Evolutionary conservation across 208 protist species (phyloP).

Genomic region (Leptomonas pyrrhocoris): DNA sequence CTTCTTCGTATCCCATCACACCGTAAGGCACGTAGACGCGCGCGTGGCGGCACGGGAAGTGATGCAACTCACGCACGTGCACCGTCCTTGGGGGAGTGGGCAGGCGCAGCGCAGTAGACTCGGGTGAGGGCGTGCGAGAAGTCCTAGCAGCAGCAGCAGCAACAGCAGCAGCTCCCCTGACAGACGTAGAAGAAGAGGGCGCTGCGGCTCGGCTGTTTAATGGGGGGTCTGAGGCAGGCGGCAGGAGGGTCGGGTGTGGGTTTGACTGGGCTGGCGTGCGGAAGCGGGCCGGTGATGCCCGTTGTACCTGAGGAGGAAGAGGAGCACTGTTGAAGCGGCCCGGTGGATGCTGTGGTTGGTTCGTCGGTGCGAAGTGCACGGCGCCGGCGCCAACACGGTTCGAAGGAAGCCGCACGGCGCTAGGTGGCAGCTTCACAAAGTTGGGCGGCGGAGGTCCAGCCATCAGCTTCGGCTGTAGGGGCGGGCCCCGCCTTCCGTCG

Average conservation of each 20-base stretch:
- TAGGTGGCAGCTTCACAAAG: conserved; percentile 3
- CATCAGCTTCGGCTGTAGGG: background rate
- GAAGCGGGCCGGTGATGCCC: background rate
- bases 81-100: conserved; percentile 9
- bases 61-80: conserved; percentile 52
- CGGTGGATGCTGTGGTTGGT: background rate
- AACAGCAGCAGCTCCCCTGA: no score
- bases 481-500: no score
- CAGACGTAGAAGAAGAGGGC: background rate
- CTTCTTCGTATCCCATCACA: conserved; percentile 48
- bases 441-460: background rate
- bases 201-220: background rate
- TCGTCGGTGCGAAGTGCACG: background rate
- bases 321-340: no score
- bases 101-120: background rate
- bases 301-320: no score
- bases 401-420: background rate
- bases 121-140: background rate
- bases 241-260: background rate
- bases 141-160: no score
- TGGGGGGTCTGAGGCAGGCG: background rate
- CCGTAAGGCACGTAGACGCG: conserved; percentile 50
- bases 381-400: no score
- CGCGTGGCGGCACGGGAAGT: conserved; percentile 51
- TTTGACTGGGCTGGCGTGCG: background rate